A percentile compares a stretch with the other conserved stretches of the same genome.
These are phyloP conservation scores for Acacia crassicarpa DNA, from an alignment of 306 rosid species.

Conservation along the genomic window DNA sequence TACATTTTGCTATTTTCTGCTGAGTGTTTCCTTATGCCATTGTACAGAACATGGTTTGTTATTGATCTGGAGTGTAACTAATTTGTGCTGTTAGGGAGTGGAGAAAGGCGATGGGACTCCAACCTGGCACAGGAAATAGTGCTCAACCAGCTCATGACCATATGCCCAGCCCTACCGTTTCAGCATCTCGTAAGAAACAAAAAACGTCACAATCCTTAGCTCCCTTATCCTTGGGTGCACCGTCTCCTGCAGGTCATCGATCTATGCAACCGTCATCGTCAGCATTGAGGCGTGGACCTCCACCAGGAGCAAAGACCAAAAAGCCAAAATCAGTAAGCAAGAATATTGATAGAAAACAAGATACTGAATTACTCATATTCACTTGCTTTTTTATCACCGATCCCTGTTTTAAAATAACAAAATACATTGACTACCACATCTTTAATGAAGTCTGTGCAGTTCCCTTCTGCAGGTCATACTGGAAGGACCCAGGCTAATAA, in stretches of 20 bases:
- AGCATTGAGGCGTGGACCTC: constrained; percentile 57
- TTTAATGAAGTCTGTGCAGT: constrained; percentile 57
- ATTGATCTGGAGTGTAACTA: constrained; percentile 28
- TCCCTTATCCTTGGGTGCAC: constrained; percentile 46
- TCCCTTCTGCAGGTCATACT: constrained; percentile 52
- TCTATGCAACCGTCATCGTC: constrained; percentile 61
- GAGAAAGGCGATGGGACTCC: constrained; percentile 71
- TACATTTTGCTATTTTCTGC: constrained; percentile 26
- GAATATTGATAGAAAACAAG: constrained; percentile 6
- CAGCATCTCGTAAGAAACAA: constrained; percentile 84
- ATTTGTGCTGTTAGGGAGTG: constrained; percentile 66
- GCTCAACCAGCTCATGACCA: constrained; percentile 57
- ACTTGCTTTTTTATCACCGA: constrained; percentile 21
- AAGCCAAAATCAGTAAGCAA: constrained; percentile 60
- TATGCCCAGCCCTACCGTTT: constrained; percentile 63
- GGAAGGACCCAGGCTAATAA: constrained; percentile 48
- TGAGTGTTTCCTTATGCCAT: constrained; percentile 25
- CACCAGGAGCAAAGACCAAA: constrained; percentile 58
- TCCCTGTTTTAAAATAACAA: constrained; percentile 5
- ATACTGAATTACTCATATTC: not conserved
- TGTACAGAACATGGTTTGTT: constrained; percentile 36
- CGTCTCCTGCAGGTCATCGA: constrained; percentile 52
- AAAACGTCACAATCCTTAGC: constrained; percentile 53
- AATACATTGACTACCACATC: constrained; percentile 37
- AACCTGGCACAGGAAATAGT: constrained; percentile 50